phyloP scores from a whole-genome alignment of 345 rosid genomes.

The Trapa bicornis region DNA sequence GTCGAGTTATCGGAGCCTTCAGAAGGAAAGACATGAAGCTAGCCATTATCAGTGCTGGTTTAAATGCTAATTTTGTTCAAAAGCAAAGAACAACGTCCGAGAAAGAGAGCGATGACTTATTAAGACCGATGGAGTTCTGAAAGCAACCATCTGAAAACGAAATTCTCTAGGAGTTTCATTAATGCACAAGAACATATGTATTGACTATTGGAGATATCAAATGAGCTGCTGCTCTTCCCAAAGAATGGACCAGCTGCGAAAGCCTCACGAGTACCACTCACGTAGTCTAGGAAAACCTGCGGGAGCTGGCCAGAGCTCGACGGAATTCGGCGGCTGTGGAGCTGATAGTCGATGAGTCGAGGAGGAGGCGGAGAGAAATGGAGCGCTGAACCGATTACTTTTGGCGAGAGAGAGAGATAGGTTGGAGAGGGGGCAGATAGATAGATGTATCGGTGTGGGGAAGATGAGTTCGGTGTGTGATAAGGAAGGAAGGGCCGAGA shows the following conservation, averaged over 20 bases:
- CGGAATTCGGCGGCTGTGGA: background rate
- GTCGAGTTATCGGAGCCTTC: background rate
- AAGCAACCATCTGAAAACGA: background rate
- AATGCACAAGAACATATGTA: background rate
- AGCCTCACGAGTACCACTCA: background rate
- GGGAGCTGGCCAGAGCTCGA: conserved; percentile 7
- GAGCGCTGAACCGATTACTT: background rate
- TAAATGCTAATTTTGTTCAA: too few relatives aligned
- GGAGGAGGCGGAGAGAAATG: conserved; percentile 10
- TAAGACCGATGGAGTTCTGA: background rate
- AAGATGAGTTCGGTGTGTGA: conserved; percentile 32
- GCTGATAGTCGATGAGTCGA: background rate
- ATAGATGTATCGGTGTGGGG: conserved; percentile 1
- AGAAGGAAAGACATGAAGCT: background rate
- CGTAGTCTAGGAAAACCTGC: background rate
- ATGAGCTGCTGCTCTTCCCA: background rate
- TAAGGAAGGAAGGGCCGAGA: conserved; percentile 99
- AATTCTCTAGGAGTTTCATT: background rate
- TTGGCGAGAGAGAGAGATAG: conserved; percentile 14
- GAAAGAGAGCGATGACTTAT: background rate
- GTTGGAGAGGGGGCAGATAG: background rate
- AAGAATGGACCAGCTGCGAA: too few relatives aligned
- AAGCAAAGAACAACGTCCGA: too few relatives aligned
- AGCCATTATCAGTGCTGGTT: background rate
- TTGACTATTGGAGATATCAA: background rate